These are phyloP conservation scores for Aspergillus unguis DNA, from an alignment of 2,329 filamentous ascomycete genomes.

Conservation along the genomic window DNA sequence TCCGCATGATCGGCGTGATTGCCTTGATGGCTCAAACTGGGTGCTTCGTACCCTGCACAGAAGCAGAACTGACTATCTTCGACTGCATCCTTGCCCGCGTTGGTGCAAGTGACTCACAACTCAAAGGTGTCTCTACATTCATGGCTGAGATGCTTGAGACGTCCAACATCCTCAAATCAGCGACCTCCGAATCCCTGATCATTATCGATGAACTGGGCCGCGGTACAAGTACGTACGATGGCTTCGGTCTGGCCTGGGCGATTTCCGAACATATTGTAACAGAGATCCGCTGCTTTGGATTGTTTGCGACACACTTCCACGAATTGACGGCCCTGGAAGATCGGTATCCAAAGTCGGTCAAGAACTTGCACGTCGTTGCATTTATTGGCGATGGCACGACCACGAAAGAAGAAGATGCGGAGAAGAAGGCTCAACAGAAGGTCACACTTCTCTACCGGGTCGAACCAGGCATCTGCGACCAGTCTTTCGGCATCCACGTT, in stretches of 20 bases:
- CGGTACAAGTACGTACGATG: conserved; percentile 96
- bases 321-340: conserved; percentile 90
- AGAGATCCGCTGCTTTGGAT: conserved; percentile 88
- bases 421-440: conserved; percentile 61
- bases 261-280: conserved; percentile 97
- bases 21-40: conserved; percentile 96
- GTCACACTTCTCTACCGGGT: conserved; percentile 97
- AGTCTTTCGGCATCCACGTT: conserved; percentile 97
- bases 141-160: conserved; percentile 99
- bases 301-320: conserved; percentile 98
- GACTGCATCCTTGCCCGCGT: conserved; percentile 96
- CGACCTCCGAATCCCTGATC: conserved; percentile 90
- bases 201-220: conserved; percentile 98
- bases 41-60: conserved; percentile 88
- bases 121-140: conserved; percentile 97
- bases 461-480: conserved; percentile 90
- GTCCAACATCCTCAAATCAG: conserved; percentile 95
- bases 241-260: conserved; percentile 97
- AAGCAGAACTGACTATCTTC: conserved; percentile 91
- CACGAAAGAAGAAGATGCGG: conserved; percentile 38
- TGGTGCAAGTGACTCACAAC: conserved; percentile 90
- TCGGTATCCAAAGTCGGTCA: conserved; percentile 73
- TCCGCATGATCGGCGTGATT: conserved; percentile 94
- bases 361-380: conserved; percentile 92
- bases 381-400: conserved; percentile 67